These are phyloP conservation scores for Echinochloa phyllopogon DNA, from an alignment of 176 grass and related monocot species.

Conservation along the genomic window DNA sequence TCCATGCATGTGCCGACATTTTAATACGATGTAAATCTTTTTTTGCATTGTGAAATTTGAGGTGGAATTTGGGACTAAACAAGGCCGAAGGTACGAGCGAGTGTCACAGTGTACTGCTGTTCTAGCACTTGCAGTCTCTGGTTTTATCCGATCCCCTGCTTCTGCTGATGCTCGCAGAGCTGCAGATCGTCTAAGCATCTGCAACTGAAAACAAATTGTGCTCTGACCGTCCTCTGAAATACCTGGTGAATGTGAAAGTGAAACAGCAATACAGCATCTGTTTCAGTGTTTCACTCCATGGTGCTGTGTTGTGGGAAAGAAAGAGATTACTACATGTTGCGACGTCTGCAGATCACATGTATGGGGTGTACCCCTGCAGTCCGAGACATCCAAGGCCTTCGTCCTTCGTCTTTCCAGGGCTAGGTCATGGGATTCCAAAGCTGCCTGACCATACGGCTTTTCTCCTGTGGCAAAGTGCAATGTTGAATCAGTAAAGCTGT, in stretches of 20 bases:
- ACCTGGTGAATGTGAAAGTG: background rate
- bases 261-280: background rate
- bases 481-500: constrained; percentile 44
- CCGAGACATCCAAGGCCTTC: background rate
- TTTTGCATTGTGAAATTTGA: no score
- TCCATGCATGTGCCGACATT: no score
- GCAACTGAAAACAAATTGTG: background rate
- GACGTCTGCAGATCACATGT: background rate
- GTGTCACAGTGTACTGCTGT: background rate
- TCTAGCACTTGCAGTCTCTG: background rate
- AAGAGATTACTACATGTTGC: background rate
- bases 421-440: constrained; percentile 63
- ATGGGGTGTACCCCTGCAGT: background rate
- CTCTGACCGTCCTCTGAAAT: background rate
- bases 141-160: background rate
- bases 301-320: constrained; percentile 12
- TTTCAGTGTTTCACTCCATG: no score
- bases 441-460: constrained; percentile 19
- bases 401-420: background rate
- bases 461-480: constrained; percentile 20
- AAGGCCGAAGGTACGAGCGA: no score
- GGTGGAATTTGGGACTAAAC: no score
- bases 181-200: background rate
- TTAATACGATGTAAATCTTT: no score
- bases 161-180: background rate